Base-by-base conservation (phyloP, 2,329 filamentous ascomycete genomes). In the Fusarium transvaalense region DNA sequence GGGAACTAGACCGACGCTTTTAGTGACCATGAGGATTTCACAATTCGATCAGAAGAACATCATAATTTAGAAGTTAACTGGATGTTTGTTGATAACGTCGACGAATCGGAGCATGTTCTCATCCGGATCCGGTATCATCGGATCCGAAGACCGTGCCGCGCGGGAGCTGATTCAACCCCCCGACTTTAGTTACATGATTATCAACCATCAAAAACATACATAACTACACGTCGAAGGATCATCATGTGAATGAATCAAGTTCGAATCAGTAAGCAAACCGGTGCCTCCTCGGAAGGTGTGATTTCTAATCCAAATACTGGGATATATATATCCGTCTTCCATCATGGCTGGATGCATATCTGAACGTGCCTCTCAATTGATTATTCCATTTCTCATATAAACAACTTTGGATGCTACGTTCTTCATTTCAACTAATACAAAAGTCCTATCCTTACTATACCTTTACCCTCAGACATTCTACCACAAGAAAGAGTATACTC, bases 401-500 rank as follows among this genome's bases (percentile, higher is more conserved):
- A 9, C 5, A 8, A 2, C 12, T 9, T 23, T 17, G 0, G 2
- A 52, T 6, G 15, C 27, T 7, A 4, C 13, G 3, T 4, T 8
- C 10, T n/a, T 13, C n/a, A 12, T 9, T 14, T 17, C 15, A 19
- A 5, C 3, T 17, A 5, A 15, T 2, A 17, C 12, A 14, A 0
- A 35, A 13, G 8, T 4, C n/a, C 4, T 0, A 17, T 1, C 25
- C 6, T 6, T 13, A 10, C 10, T 29, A 17, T 5, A 21, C 6
- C 17, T 34, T 10, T 3, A 15, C 10, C 2, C 1, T 27, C 13
- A 10, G 8, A 3, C 37, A 42, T 9, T 27, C 9, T 5, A 35
- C 2, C 0, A 14, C 0, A 6, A 2, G 5, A 8, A 25, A 9
- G 10, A 7, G 1, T 0, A 7, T 1, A 0, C 21, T 2, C 5